Evolutionary conservation across 345 rosid species (phyloP).

Genomic region (Kernera saxatilis): DNA sequence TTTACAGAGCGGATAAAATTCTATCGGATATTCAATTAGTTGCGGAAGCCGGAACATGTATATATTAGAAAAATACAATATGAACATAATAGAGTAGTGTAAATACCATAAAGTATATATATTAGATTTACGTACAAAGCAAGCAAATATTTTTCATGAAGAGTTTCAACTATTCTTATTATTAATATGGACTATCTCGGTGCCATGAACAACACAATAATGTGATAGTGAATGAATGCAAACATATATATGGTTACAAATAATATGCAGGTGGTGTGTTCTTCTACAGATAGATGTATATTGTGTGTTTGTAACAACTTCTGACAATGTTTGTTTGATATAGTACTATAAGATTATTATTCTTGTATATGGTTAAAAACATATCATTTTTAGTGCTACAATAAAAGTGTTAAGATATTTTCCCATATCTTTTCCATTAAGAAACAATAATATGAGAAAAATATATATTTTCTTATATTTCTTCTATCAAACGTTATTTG

Average conservation of each 20-base stretch:
- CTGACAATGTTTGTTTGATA: neutral
- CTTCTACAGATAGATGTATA: neutral
- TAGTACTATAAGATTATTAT: neutral
- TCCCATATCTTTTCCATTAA: neutral
- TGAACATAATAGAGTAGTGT: too few species aligned
- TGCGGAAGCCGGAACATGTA: too few species aligned
- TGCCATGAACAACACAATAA: neutral
- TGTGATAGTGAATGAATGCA: neutral
- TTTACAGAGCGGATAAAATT: too few species aligned
- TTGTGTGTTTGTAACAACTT: neutral
- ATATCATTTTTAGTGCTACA: neutral
- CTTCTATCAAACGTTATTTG: neutral
- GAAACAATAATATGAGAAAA: neutral
- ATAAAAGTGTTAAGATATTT: slow-evolving; percentile 12
- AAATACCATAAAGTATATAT: too few species aligned
- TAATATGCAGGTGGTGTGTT: too few species aligned
- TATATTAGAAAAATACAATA: too few species aligned
- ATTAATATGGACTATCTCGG: too few species aligned
- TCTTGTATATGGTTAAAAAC: neutral
- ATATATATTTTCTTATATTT: neutral
- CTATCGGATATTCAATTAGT: too few species aligned
- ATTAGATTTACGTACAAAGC: too few species aligned
- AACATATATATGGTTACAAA: neutral
- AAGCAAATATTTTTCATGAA: too few species aligned
- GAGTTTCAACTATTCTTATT: too few species aligned